A percentile compares a stretch with the other conserved stretches of the same genome.
These are phyloP conservation scores for Haplosporangium gracile DNA, from an alignment of 192 early-diverging fungal species.

Conservation along the genomic window DNA sequence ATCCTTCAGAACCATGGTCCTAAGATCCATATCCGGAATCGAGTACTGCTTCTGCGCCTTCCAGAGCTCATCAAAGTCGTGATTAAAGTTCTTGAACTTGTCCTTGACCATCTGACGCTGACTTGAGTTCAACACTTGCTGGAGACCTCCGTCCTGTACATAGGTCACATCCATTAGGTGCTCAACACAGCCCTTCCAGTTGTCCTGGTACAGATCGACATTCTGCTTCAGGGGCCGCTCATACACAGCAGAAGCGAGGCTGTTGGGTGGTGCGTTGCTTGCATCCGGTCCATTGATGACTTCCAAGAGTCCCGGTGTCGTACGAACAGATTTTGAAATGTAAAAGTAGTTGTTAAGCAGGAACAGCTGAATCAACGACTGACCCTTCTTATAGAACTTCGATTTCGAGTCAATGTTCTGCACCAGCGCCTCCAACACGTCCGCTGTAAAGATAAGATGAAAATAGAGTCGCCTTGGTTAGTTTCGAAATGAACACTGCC, in stretches of 20 bases:
- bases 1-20: slow-evolving; percentile 76
- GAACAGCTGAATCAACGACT: slow-evolving; percentile 75
- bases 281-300: slow-evolving; percentile 39
- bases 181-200: slow-evolving; percentile 84
- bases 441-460: slow-evolving; percentile 47
- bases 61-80: slow-evolving; percentile 82
- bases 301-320: slow-evolving; percentile 43
- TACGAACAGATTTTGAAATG: slow-evolving; percentile 74
- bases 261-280: not conserved
- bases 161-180: slow-evolving; percentile 80
- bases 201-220: slow-evolving; percentile 65
- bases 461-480: not conserved
- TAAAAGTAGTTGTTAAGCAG: slow-evolving; percentile 89
- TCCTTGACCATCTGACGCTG: slow-evolving; percentile 85
- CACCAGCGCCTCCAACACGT: slow-evolving; percentile 69
- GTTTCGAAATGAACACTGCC: not conserved
- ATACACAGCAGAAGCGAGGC: slow-evolving; percentile 28
- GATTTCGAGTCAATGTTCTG: slow-evolving; percentile 76
- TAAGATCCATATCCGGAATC: slow-evolving; percentile 84
- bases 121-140: slow-evolving; percentile 70
- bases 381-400: slow-evolving; percentile 76
- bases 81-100: slow-evolving; percentile 91
- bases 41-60: slow-evolving; percentile 78
- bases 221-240: slow-evolving; percentile 53
- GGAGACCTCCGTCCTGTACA: slow-evolving; percentile 72